Evolutionary conservation across 805 yeast species (phyloP), one percentile per base, ranked within the genome.

Genomic region (Hanseniaspora guilliermondii): DNA sequence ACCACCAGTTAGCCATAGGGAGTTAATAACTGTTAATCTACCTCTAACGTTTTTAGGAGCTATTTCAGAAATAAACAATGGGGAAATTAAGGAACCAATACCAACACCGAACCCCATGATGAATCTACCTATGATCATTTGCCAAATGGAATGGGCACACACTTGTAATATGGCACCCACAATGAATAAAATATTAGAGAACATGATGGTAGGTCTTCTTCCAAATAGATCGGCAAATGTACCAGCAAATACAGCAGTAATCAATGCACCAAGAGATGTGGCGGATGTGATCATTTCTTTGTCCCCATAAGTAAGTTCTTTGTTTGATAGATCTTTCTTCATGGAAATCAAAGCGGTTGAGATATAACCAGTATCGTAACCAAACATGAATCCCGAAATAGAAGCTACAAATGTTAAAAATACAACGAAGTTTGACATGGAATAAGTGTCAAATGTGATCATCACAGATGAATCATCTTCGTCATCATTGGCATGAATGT

Each of bases 61-160:
- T 66, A 89, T 77, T 68, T 91, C 98, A 55, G 87, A 75, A 58
- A 91, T 85, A 74, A 88, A 89, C 56, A 91, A 73, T 1, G 98
- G 98, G n/a, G 97, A 87, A 55, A 87, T 83, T 53, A 91, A 73
- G 2, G 97, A 88, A 1, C 97, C 97, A 54, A 86, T 77, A 60
- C 98, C 98, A 27, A 91, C 97, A 61, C 96, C 97, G 68, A 86
- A 85, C 17, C 98, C 98, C 83, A 93, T 85, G 47, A 91, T 73
- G 60, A 93, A 83, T 66, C 97, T 77, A 44, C 97, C 98, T 14
- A 72, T 81, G 58, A 87, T 82, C 97, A 91, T 91, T 45, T 84
- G 81, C 94, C 96, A 87, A 57, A 87, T 82, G 4, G 82, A 73
- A 53, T 79, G 77, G 8, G 97, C 80, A 32, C 83, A 85, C 56